Evolutionary conservation across 108 stramenopile species (phyloP).

Genomic region (Asterionellopsis glacialis): DNA sequence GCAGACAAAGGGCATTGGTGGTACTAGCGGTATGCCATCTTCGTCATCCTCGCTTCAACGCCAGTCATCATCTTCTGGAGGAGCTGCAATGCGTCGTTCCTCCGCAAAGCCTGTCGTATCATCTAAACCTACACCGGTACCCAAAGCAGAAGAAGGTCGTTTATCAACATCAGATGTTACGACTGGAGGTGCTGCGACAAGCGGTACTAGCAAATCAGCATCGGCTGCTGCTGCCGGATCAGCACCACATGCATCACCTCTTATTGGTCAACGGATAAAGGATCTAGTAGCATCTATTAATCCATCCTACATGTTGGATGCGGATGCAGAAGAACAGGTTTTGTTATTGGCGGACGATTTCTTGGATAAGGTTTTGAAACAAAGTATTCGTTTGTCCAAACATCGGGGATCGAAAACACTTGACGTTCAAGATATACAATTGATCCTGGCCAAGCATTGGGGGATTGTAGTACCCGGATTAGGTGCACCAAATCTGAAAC

Average conservation of each 20-base stretch:
- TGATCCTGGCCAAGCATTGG: constrained; percentile 76
- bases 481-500: constrained; percentile 36
- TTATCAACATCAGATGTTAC: neutral
- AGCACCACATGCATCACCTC: constrained; percentile 43
- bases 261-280: constrained; percentile 59
- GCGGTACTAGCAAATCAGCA: constrained; percentile 1
- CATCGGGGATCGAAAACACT: constrained; percentile 67
- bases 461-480: constrained; percentile 75
- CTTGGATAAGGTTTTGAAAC: constrained; percentile 63
- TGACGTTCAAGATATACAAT: constrained; percentile 75
- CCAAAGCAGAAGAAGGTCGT: neutral
- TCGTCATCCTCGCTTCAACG: neutral
- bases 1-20: constrained; percentile 2
- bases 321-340: constrained; percentile 71
- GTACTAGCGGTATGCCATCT: neutral
- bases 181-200: neutral
- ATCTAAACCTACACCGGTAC: neutral
- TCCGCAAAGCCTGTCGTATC: too few relatives aligned
- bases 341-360: constrained; percentile 77
- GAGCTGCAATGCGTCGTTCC: neutral
- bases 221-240: neutral
- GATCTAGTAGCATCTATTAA: constrained; percentile 58
- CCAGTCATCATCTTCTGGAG: neutral
- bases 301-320: constrained; percentile 65
- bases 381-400: constrained; percentile 54